Evolutionary conservation across 208 protist species (phyloP), one percentile per base, ranked within the genome.

Genomic region (Leishmania arabica): DNA sequence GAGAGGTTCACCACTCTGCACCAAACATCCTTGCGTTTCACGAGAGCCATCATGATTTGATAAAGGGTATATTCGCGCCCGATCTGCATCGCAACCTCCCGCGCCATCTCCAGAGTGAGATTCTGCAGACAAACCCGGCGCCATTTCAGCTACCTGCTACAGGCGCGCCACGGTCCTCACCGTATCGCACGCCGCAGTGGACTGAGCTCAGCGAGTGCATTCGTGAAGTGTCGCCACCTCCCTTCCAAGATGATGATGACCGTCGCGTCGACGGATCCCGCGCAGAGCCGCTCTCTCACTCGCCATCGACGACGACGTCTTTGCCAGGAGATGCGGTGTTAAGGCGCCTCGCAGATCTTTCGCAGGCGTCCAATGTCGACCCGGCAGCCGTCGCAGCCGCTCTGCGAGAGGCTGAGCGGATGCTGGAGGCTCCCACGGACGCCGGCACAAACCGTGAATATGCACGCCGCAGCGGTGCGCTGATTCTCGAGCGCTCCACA

Each of bases 21-120:
- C 62, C 69, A 62, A 77, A 90, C 34, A 82, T 89, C 7, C 56
- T 89, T 51, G 84, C 83, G 0, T 86, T 92, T 60, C 91, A 95
- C 74, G 77, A 88, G n/a, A 75, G 47, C 24, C 90, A 87, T 54
- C 87, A 92, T 58, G 84, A 91, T 68, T 82, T 85, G 19, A 76
- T 94, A 65, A 58, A 82, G 40, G 68, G 84, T 53, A 82, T 88
- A 3, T 75, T 90, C 37, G 86, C 78, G 37, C 45, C 68, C 27
- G 82, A 84, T 68, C 19, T 37, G 40, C 60, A 84, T 54, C n/a
- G 74, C 40, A 85, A 79, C 49, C 62, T 80, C 15, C 78, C 77
- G 34, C 77, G 79, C 34, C 62, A 42, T n/a, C 53, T 75, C 8
- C 72, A 31, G 19, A 75, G 47, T 72, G 58, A 65, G 27, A 49